Evolutionary conservation across 805 yeast species (phyloP), one percentile per base, ranked within the genome.

Genomic region (Starmerella stigmatis): DNA sequence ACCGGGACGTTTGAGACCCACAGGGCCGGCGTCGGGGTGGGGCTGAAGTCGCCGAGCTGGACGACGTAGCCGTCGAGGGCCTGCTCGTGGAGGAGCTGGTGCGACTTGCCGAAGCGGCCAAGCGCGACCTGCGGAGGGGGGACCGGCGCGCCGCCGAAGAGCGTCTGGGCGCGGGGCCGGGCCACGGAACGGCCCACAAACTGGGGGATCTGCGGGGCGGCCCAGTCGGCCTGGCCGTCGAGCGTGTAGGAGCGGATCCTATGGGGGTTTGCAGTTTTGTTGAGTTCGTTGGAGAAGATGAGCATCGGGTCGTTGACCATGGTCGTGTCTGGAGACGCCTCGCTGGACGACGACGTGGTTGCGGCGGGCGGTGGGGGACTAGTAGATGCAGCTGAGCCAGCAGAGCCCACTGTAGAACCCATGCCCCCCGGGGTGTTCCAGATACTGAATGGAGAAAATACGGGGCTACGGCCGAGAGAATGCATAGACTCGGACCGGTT

Each of bases 1-100:
- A 76, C 63, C 11, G 96, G 96, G 42, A 89, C 71, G 58, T 88
- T 86, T 36, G 86, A 83, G 44, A 92, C 69, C 52, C 88, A 71
- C 36, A 89, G 68, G 11, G 85, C 78, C 53, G 81, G 76, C 0
- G 60, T 54, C 12, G 60, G 59, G 20, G 46, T 44, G 7, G 51
- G 47, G 27, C 51, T 44, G 20, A 46, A 40, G 39, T 56, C 59
- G 40, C 52, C 57, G 16, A 43, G 41, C 45, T 41, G 47, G 16
- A 48, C 41, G 17, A 34, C 30, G 13, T 32, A 34, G 25, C 41
- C 41, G 17, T 29, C 46, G 13, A 38, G 35, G 19, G 35, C n/a
- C 17, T 28, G 37, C 20, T 45, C 49, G 20, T 36, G 29, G 20
- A 32, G 45, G 17, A 47, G 44, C 41, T 44, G 50, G 43, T 40